Base-by-base conservation (phyloP, 1,284 basidiomycete genomes). In the Takashimella tepidaria region DNA sequence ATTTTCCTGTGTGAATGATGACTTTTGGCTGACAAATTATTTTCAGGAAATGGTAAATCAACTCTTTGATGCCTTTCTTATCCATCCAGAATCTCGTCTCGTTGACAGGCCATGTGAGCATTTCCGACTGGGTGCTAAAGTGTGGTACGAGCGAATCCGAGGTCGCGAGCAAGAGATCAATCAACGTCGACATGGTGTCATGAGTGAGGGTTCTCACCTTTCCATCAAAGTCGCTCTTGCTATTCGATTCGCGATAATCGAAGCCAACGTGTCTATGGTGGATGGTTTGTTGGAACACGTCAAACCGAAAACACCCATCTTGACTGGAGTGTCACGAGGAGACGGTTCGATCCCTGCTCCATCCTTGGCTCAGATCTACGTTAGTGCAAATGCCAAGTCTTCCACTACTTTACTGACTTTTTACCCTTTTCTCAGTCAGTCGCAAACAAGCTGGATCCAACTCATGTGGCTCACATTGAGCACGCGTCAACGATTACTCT, bases 231-330 rank as follows among this genome's bases (percentile, higher is more conserved):
- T 68, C 10, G 64, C 59, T 1, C 46, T 66, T 6, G 62, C 67
- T 2, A 61, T 68, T 42, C 61, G 60, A 40, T 49, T 66, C 27
- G 57, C 67, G 2, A 49, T 63, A 6, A 58, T 64, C 50, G 67
- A 70, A 37, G 65, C 58, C 52, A 53, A 57, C 42, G 31, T 66
- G 4, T 55, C 59, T 5, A 50, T 64, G 16, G 55, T 66, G 4
- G 54, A 68, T 31, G 62, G 55, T 23, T 55, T 55, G 6, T 45
- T 70, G 4, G 47, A 48, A 1, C 50, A 54, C 11, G 10, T 57
- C 26, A 50, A 50, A 46, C 22, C 48, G 5, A 16, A 37, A 4
- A 3, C 41, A 21, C 3, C 22, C 3, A n/a, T 5, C 25, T 37
- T 49, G n/a, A 48, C 61, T 3, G 52, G 46, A 2, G 53, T 42